A percentile compares a stretch with the other conserved stretches of the same genome.
Conservation (phyloP, 2,329 filamentous ascomycete species). For the Cladosporium sp. region DNA sequence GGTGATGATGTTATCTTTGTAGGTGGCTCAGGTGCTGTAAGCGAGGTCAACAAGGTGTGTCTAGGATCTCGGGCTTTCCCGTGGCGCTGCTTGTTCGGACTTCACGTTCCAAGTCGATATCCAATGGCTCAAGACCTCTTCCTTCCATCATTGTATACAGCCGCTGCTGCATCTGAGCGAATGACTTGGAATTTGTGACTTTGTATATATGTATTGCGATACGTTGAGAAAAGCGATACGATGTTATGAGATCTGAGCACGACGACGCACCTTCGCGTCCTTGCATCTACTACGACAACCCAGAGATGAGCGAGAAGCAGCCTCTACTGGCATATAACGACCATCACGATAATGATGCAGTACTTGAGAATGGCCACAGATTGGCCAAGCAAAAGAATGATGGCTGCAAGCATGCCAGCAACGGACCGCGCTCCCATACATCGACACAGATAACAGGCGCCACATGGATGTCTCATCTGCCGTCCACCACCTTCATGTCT, state of each 20-base stretch:
- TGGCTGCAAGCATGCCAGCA: background rate
- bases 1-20: background rate
- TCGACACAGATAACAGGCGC: slow-evolving; percentile 6
- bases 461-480: slow-evolving; percentile 27
- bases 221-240: background rate
- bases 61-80: background rate
- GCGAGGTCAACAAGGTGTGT: background rate
- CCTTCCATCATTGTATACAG: background rate
- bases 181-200: background rate
- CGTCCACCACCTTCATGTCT: slow-evolving; percentile 24
- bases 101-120: background rate
- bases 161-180: background rate
- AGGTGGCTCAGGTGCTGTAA: background rate
- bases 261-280: background rate
- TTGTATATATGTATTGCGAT: slow-evolving; percentile 1
- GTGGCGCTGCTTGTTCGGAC: background rate
- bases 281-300: background rate
- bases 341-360: background rate
- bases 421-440: background rate
- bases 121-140: background rate
- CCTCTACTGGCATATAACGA: background rate
- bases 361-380: background rate
- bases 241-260: background rate
- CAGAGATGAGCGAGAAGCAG: slow-evolving; percentile 10
- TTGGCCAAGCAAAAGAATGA: background rate